These are phyloP conservation scores for Erigeron canadensis DNA, from an alignment of 129 eudicot genomes.

Conservation along the genomic window DNA sequence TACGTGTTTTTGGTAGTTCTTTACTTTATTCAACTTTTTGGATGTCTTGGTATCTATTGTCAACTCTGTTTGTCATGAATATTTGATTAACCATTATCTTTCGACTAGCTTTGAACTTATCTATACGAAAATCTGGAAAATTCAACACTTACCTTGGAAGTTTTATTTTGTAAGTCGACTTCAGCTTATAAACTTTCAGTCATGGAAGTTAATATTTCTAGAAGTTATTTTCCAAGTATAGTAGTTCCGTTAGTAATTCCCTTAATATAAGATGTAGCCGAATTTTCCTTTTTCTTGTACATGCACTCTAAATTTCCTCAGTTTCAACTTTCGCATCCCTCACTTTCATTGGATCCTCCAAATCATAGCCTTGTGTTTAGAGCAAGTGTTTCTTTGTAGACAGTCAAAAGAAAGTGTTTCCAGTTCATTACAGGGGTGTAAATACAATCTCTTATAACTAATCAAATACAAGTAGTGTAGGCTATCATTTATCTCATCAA, in stretches of 20 bases:
- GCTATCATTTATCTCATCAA: conserved; percentile 1
- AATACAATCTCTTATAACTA: too few species aligned
- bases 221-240: not conserved
- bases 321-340: not conserved
- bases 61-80: not conserved
- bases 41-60: not conserved
- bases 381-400: too few species aligned
- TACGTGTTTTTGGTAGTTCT: not conserved
- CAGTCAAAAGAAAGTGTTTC: too few species aligned
- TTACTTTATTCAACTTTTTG: not conserved
- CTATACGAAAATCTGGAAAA: not conserved
- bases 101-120: not conserved
- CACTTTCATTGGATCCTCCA: not conserved
- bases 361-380: too few species aligned
- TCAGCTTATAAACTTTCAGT: not conserved
- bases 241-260: not conserved
- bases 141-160: not conserved
- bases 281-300: not conserved
- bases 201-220: not conserved
- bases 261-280: not conserved
- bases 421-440: too few species aligned
- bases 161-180: not conserved
- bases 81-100: not conserved
- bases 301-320: not conserved
- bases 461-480: not conserved